phyloP scores from a whole-genome alignment of 345 rosid species.

The Acer negundo region DNA sequence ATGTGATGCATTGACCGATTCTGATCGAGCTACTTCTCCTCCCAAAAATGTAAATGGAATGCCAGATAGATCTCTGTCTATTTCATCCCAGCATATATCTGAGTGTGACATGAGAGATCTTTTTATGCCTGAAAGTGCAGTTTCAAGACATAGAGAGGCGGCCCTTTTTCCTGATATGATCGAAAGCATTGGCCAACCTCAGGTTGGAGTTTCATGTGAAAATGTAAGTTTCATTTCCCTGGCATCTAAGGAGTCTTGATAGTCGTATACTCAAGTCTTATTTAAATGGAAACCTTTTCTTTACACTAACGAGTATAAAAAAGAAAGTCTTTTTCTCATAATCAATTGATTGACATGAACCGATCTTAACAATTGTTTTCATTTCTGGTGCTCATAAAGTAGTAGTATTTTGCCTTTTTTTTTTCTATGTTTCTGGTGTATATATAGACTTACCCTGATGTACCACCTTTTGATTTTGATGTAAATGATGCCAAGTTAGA shows the following conservation, averaged over 20 bases:
- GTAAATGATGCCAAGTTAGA: neutral
- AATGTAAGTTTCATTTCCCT: constrained; percentile 41
- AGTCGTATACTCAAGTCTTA: neutral
- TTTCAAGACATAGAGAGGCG: constrained; percentile 41
- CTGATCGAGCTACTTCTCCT: constrained; percentile 41
- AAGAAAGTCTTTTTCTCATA: neutral
- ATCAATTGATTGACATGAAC: neutral
- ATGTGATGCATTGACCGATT: constrained; percentile 36
- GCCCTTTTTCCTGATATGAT: constrained; percentile 40
- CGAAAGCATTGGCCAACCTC: constrained; percentile 29
- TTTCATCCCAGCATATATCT: constrained; percentile 29
- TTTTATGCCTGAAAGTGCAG: constrained; percentile 41
- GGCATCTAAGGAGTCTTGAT: neutral
- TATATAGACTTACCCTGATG: neutral
- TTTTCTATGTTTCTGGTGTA: neutral
- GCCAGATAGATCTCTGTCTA: constrained; percentile 34
- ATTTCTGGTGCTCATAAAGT: neutral
- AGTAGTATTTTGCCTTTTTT: neutral
- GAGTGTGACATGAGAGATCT: constrained; percentile 24
- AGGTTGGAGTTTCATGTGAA: constrained; percentile 32
- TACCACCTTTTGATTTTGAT: neutral
- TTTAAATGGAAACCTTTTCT: neutral
- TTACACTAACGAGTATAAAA: neutral
- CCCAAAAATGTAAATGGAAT: constrained; percentile 38
- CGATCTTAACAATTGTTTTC: neutral